Base-by-base conservation (phyloP, 2,329 filamentous ascomycete genomes). In the Calonectria hawksworthii region DNA sequence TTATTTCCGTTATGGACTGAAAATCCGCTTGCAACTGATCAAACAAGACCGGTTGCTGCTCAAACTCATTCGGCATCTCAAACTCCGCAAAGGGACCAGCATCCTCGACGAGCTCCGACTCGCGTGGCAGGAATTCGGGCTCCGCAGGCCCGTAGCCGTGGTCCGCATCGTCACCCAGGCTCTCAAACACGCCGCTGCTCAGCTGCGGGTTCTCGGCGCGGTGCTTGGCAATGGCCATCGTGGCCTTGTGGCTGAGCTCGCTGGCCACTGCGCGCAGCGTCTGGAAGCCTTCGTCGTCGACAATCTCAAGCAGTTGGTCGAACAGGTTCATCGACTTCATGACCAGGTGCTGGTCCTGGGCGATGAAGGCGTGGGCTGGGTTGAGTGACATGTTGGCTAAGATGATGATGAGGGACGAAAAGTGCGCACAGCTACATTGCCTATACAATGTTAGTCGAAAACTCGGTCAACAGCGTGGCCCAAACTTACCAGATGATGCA, bases 371-470 rank as follows among this genome's bases (percentile, higher is more conserved):
- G 65, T 84, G 81, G 0, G 74, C 74, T 0, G 84, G 84, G 11
- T 82, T 76, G 21, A 83, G 71, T 11, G 81, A 74, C 74, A 84
- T 83, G 75, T 85, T 83, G 71, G 80, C 79, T 16, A 86, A 78
- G 10, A 86, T 51, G 44, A 85, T 79, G 66, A 85, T 82, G n/a
- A 85, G 77, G 0, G 78, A 80, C 1, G 83, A 84, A 63, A 85
- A 82, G 47, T 84, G 81, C 0, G 83, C 75, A 32, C 82, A 84
- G 28, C 76, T 77, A 26, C 81, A 83, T 74, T 82, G 80, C 81
- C 81, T 81, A 16, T 1, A 1, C 1, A 14, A 0, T 8, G 70
- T 80, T 50, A 77, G 65, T 7, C 3, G 14, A 13, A n/a, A 2
- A 4, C 13, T n/a, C 14, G 26, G 4, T 3, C 41, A 8, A 36